phyloP scores from a whole-genome alignment of 75 land plant genomes.

The Selaginella moellendorffii region DNA sequence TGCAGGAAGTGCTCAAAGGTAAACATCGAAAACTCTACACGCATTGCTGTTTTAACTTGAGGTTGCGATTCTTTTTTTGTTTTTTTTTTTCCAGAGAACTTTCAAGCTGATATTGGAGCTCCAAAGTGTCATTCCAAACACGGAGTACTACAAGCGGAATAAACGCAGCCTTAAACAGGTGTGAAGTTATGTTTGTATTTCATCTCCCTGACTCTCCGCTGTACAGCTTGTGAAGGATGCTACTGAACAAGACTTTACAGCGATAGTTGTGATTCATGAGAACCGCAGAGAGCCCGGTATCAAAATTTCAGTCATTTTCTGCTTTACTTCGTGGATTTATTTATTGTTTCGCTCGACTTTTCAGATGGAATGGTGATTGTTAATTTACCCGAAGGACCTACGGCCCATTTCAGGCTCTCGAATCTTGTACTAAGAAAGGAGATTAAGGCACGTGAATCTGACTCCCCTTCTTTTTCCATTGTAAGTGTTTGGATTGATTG shows the following conservation, averaged over 20 bases:
- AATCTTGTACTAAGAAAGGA: slow-evolving; percentile 73
- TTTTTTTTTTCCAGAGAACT: slow-evolving; percentile 34
- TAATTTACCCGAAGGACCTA: slow-evolving; percentile 74
- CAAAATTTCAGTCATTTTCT: background rate
- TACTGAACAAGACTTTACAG: slow-evolving; percentile 63
- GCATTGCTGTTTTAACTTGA: background rate
- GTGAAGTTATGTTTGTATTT: background rate
- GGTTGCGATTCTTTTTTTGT: background rate
- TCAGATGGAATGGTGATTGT: slow-evolving; percentile 69
- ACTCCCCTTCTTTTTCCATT: too few relatives aligned
- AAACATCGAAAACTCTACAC: slow-evolving; percentile 9
- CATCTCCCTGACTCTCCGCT: background rate
- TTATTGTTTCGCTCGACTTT: slow-evolving; percentile 9
- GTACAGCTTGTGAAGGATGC: slow-evolving; percentile 88
- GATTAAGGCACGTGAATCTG: slow-evolving; percentile 41
- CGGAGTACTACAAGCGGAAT: slow-evolving; percentile 75
- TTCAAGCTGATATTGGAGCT: slow-evolving; percentile 59
- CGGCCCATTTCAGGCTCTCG: slow-evolving; percentile 91
- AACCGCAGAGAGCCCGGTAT: slow-evolving; percentile 78
- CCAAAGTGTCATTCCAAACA: slow-evolving; percentile 64
- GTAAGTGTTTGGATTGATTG: background rate
- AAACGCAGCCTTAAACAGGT: slow-evolving; percentile 81
- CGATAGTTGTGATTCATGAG: slow-evolving; percentile 62
- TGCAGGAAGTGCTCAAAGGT: slow-evolving; percentile 65
- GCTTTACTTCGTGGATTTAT: background rate